Conservation (phyloP, 192 early-diverging fungal species). For the Rhizophagus sp. region DNA sequence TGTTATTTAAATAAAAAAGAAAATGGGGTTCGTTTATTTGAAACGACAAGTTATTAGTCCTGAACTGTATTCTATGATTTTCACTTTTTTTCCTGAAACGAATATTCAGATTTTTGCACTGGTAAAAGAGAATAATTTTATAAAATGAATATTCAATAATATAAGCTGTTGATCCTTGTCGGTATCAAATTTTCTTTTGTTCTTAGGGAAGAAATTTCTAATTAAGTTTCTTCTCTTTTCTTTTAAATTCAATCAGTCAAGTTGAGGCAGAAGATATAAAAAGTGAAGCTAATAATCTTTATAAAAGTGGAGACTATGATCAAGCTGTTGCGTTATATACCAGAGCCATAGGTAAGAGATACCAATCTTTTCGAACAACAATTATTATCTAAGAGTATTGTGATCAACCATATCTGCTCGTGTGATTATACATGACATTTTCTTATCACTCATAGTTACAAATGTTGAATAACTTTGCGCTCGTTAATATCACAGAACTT, state of each 20-base stretch:
- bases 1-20: too few relatives aligned
- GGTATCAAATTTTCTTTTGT: too few relatives aligned
- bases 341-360: constrained; percentile 62
- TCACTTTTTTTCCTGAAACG: too few relatives aligned
- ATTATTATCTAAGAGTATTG: neutral
- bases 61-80: too few relatives aligned
- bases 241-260: neutral
- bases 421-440: too few relatives aligned
- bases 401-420: neutral
- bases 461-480: neutral
- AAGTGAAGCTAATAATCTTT: constrained; percentile 66
- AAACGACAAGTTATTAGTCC: too few relatives aligned
- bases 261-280: constrained; percentile 66
- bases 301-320: constrained; percentile 67
- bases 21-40: too few relatives aligned
- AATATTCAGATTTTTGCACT: too few relatives aligned
- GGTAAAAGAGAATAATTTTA: too few relatives aligned
- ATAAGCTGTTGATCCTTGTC: too few relatives aligned
- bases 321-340: constrained; percentile 71
- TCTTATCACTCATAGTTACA: neutral
- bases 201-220: neutral
- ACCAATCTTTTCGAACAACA: neutral
- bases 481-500: constrained; percentile 40
- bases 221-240: neutral
- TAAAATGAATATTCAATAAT: too few relatives aligned